Percentiles rank a stretch among this genome's conserved stretches.
phyloP scores from a whole-genome alignment of 345 rosid genomes.

The Salix exigua region DNA sequence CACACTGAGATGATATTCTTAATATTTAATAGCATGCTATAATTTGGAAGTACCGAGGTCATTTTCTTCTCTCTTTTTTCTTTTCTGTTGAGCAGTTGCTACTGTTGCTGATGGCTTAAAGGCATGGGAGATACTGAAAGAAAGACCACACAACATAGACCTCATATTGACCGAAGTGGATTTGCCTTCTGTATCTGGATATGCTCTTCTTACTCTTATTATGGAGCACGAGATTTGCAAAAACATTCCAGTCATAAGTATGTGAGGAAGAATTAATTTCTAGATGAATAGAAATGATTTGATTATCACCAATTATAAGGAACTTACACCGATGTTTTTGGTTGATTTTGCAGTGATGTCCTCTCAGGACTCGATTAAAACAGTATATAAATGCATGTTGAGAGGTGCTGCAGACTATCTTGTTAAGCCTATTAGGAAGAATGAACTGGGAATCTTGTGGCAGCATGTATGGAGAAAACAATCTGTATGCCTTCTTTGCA shows the following conservation, averaged over 20 bases:
- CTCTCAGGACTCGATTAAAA: conserved; percentile 66
- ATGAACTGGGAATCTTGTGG: conserved; percentile 91
- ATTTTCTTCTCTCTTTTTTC: conserved; percentile 9
- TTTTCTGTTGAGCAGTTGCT: conserved; percentile 46
- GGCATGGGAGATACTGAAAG: conserved; percentile 93
- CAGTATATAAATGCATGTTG: conserved; percentile 89
- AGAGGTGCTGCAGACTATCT: conserved; percentile 94
- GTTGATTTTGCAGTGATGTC: conserved; percentile 87
- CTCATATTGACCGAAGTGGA: conserved; percentile 88
- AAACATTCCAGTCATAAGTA: conserved; percentile 93
- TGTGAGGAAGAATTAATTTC: conserved; percentile 10
- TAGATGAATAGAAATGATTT: not conserved
- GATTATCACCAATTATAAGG: not conserved
- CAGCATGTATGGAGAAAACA: conserved; percentile 98
- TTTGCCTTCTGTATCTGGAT: conserved; percentile 85
- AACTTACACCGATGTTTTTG: not conserved
- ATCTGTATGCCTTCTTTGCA: conserved; percentile 46
- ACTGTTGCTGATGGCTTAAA: conserved; percentile 82
- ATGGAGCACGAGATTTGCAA: conserved; percentile 92
- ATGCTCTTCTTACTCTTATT: conserved; percentile 71
- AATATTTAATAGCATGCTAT: not conserved
- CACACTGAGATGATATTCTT: conserved; percentile 1
- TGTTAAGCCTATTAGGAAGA: conserved; percentile 89
- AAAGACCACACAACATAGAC: conserved; percentile 56
- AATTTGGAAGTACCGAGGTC: conserved; percentile 7